Conservation (phyloP, 495 filamentous ascomycete species). For the Neurospora terricola region DNA sequence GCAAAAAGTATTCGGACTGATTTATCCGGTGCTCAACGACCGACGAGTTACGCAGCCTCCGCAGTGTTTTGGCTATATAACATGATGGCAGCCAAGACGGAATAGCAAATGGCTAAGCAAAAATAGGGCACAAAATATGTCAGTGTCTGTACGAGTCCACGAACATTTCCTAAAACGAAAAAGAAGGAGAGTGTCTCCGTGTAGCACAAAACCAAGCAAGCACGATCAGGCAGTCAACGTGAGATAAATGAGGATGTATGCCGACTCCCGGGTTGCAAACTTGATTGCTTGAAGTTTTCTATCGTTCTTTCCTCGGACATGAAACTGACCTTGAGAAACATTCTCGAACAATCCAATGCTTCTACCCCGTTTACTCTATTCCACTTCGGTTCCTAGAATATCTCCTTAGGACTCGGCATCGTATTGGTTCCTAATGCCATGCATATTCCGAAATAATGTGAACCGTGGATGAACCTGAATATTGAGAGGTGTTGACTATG, state of each 20-base stretch:
- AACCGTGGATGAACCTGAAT: too few relatives aligned
- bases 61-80: background rate
- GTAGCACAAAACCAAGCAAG: background rate
- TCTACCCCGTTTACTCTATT: background rate
- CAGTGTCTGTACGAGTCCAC: background rate
- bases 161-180: background rate
- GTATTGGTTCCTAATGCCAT: fast-evolving
- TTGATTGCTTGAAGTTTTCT: background rate
- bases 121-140: background rate
- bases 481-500: background rate
- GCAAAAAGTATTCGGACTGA: background rate
- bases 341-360: background rate
- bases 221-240: background rate
- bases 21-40: background rate
- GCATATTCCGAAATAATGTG: background rate
- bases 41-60: background rate
- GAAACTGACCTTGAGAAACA: background rate
- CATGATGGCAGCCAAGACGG: background rate
- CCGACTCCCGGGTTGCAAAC: background rate
- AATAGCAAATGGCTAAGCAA: background rate
- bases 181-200: background rate
- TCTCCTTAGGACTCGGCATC: background rate
- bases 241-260: background rate
- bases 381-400: background rate
- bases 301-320: background rate